Evolutionary conservation across 202 grass and related monocot species (phyloP).

Genomic region (Setaria italica): DNA sequence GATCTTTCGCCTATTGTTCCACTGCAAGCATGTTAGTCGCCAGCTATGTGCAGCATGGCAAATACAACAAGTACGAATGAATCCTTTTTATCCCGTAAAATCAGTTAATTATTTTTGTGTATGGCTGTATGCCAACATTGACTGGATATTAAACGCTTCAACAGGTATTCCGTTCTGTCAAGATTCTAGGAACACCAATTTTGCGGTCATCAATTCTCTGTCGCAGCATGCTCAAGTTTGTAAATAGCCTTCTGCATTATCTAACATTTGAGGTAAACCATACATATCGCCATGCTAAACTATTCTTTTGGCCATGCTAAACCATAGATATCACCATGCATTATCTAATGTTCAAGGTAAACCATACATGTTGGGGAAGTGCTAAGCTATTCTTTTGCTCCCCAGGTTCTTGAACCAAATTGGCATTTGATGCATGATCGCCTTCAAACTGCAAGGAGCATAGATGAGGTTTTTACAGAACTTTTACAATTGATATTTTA

Average conservation of each 20-base stretch:
- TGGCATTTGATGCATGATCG: conserved; percentile 91
- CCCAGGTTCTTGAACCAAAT: conserved; percentile 96
- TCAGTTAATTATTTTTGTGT: conserved; percentile 31
- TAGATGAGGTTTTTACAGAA: conserved; percentile 81
- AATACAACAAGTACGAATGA: conserved; percentile 78
- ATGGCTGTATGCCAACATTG: conserved; percentile 24
- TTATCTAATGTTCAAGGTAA: conserved; percentile 91
- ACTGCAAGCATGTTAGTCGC: conserved; percentile 94
- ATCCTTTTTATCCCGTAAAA: conserved; percentile 25
- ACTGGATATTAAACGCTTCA: conserved; percentile 50
- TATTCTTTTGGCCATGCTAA: conserved; percentile 49
- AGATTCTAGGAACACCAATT: conserved; percentile 84
- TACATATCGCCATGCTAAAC: conserved; percentile 19
- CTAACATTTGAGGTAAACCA: conserved; percentile 93
- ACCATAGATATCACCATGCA: conserved; percentile 49
- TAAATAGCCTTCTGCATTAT: conserved; percentile 99
- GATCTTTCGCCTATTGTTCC: conserved; percentile 94
- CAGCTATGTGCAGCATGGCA: conserved; percentile 94
- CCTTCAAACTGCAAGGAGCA: conserved; percentile 88
- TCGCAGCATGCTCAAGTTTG: conserved; percentile 95
- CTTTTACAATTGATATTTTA: conserved; percentile 13
- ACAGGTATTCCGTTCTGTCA: conserved; percentile 78
- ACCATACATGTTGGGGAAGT: conserved; percentile 1
- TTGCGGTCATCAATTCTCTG: conserved; percentile 92
- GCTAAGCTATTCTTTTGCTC: conserved; percentile 39